A percentile compares a stretch with the other conserved stretches of the same genome.
These are phyloP conservation scores for Lactifluus piperatus DNA, from an alignment of 768 basidiomycete species.

Conservation along the genomic window DNA sequence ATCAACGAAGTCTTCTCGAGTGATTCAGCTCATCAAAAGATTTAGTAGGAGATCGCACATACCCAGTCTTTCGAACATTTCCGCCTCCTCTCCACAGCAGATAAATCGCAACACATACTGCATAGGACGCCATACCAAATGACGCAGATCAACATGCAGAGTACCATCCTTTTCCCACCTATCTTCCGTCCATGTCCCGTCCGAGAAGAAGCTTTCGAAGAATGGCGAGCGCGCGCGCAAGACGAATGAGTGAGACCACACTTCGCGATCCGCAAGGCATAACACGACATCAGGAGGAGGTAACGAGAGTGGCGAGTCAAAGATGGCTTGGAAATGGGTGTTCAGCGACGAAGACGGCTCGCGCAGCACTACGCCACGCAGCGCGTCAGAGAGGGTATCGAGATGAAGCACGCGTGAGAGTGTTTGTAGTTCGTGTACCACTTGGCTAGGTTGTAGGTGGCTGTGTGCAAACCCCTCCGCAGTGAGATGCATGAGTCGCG, in stretches of 20 bases:
- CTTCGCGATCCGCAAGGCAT: conserved; percentile 53
- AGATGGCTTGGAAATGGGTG: conserved; percentile 43
- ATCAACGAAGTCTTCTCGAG: conserved; percentile 45
- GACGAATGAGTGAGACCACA: conserved; percentile 62
- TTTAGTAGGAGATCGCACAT: conserved; percentile 22
- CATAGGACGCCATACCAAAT: conserved; percentile 69
- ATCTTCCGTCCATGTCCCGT: conserved; percentile 68
- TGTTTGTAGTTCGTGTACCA: conserved; percentile 55
- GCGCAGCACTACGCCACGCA: conserved; percentile 56
- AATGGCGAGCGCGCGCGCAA: conserved; percentile 79
- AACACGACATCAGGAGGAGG: conserved; percentile 63
- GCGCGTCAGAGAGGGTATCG: conserved; percentile 39
- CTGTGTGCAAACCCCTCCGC: conserved; percentile 32
- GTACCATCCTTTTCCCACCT: conserved; percentile 46
- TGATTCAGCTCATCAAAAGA: background rate
- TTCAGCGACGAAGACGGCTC: conserved; percentile 40
- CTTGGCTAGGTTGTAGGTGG: conserved; percentile 35
- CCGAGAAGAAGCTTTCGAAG: conserved; percentile 77
- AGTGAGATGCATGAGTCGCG: conserved; percentile 44
- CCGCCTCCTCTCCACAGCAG: conserved; percentile 60
- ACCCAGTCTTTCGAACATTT: conserved; percentile 69
- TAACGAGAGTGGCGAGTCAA: conserved; percentile 26
- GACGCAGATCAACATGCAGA: conserved; percentile 59
- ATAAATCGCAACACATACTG: conserved; percentile 65
- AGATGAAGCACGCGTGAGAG: conserved; percentile 56